A percentile compares a stretch with the other conserved stretches of the same genome.
phyloP scores from a whole-genome alignment of 352 stramenopile genomes.

The Globisporangium splendens region DNA sequence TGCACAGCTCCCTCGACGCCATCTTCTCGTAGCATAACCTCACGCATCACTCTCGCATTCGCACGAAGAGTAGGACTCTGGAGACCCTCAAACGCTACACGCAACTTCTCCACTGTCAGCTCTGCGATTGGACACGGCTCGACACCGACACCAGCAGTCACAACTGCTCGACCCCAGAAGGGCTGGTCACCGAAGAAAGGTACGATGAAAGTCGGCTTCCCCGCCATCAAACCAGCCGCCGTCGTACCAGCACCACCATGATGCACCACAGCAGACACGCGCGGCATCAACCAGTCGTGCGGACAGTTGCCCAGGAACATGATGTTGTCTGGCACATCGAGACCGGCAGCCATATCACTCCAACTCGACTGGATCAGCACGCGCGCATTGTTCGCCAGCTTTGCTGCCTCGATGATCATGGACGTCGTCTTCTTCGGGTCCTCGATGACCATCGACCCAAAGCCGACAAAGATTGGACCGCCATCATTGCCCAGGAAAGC shows the following conservation, averaged over 20 bases:
- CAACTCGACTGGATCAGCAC: too few species aligned
- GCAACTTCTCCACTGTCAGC: conserved; percentile 80
- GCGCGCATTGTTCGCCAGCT: too few species aligned
- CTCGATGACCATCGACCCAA: too few species aligned
- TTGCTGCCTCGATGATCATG: conserved; percentile 87
- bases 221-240: conserved; percentile 84
- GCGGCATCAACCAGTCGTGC: too few species aligned
- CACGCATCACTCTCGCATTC: conserved; percentile 34
- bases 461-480: too few species aligned
- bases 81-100: conserved; percentile 71
- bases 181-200: conserved; percentile 95
- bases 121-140: conserved; percentile 79
- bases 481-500: too few species aligned
- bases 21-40: conserved; percentile 76
- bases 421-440: conserved; percentile 51
- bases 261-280: too few species aligned
- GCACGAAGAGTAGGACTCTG: conserved; percentile 41
- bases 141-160: conserved; percentile 78
- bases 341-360: too few species aligned
- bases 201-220: conserved; percentile 92
- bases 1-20: conserved; percentile 75
- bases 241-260: conserved; percentile 90
- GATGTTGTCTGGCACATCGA: too few species aligned
- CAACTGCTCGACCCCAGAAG: conserved; percentile 91
- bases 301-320: too few species aligned